phyloP scores from a whole-genome alignment of 139 green algal genomes.

The Coelastrella sp. region DNA sequence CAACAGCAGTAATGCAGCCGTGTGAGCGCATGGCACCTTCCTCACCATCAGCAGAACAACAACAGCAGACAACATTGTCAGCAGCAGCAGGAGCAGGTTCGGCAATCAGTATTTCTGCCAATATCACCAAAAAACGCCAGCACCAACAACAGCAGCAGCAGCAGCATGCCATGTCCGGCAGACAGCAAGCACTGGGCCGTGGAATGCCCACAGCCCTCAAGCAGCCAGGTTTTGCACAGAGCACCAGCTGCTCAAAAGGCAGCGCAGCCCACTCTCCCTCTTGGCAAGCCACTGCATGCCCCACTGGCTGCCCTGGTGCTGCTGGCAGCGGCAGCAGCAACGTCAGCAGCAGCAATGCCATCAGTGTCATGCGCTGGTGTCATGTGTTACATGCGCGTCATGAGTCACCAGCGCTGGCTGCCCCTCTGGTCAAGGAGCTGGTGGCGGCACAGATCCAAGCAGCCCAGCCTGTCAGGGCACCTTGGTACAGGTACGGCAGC shows the following conservation, averaged over 20 bases:
- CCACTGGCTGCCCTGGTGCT: neutral
- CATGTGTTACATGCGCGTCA: slow-evolving; percentile 17
- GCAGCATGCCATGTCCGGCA: neutral
- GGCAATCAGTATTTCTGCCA: neutral
- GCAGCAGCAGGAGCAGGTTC: neutral
- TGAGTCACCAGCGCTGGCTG: neutral
- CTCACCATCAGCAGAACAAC: no score
- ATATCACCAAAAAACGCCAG: neutral
- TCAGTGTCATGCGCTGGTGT: slow-evolving; percentile 8
- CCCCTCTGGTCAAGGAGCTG: neutral
- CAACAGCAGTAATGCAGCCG: no score
- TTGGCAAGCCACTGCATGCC: neutral
- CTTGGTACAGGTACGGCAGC: slow-evolving; percentile 23
- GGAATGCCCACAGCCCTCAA: no score
- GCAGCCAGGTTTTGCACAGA: no score
- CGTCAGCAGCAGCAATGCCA: neutral
- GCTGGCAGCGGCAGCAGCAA: neutral
- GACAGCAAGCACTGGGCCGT: no score
- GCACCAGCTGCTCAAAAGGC: no score
- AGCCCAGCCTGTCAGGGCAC: neutral
- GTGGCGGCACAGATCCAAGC: slow-evolving; percentile 28
- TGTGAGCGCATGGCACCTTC: no score
- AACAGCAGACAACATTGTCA: no score
- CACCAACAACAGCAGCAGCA: neutral
- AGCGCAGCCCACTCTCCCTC: no score